Conservation (phyloP, 192 early-diverging fungal species). For the Lobulomyces angularis region DNA sequence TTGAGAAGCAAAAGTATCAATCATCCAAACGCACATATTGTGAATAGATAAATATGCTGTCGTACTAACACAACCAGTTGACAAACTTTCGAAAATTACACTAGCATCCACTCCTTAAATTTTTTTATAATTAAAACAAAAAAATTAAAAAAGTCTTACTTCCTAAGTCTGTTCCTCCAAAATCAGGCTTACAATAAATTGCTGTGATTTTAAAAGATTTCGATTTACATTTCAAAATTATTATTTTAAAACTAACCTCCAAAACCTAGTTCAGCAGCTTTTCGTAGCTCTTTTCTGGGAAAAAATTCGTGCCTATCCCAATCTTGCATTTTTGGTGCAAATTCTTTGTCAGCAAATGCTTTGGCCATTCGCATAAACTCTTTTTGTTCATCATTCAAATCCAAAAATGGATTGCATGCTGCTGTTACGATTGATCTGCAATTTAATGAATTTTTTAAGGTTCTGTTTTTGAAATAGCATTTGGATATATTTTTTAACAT, state of each 20-base stretch:
- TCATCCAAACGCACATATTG: slow-evolving; percentile 50
- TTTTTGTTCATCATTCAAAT: slow-evolving; percentile 24
- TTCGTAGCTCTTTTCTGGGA: slow-evolving; percentile 29
- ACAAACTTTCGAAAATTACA: slow-evolving; percentile 41
- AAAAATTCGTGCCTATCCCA: slow-evolving; percentile 40
- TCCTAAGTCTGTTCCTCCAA: slow-evolving; percentile 34
- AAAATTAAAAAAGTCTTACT: too few relatives aligned
- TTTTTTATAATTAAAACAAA: too few relatives aligned
- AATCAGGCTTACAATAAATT: slow-evolving; percentile 24
- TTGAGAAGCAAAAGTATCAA: slow-evolving; percentile 32
- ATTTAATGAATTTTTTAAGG: too few relatives aligned
- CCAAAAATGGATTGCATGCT: not conserved
- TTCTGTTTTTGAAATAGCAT: too few relatives aligned
- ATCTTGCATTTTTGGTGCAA: slow-evolving; percentile 42
- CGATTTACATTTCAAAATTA: too few relatives aligned
- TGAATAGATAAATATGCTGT: slow-evolving; percentile 47
- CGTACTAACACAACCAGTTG: slow-evolving; percentile 35
- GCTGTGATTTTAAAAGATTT: slow-evolving; percentile 19
- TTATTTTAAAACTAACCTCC: slow-evolving; percentile 34
- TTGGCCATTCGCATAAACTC: slow-evolving; percentile 33
- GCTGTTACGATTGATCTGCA: too few relatives aligned
- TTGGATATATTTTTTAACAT: too few relatives aligned
- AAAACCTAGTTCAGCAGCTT: slow-evolving; percentile 44
- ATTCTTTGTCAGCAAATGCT: slow-evolving; percentile 37
- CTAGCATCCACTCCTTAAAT: slow-evolving; percentile 37